Percentiles rank a stretch among this genome's conserved stretches.
Conservation (phyloP, 345 rosid species). For the Salix caprea region DNA sequence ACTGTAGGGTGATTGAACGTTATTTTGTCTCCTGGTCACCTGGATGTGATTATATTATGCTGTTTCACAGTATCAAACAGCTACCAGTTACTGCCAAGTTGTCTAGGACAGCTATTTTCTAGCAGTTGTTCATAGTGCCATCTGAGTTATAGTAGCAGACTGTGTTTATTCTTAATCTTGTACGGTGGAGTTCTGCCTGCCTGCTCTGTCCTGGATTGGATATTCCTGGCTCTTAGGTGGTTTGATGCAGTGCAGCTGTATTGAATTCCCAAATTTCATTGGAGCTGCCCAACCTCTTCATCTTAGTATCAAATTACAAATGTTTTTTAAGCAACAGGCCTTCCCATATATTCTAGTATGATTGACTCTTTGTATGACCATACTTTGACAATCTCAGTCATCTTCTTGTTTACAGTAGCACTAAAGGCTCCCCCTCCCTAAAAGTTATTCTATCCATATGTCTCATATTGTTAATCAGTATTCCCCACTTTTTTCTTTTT, state of each 20-base stretch:
- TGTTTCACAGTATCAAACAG: neutral
- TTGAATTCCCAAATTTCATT: neutral
- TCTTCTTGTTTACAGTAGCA: neutral
- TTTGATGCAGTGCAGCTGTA: neutral
- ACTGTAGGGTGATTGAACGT: neutral
- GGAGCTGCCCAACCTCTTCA: conserved; percentile 8
- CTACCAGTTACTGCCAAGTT: neutral
- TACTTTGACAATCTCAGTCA: neutral
- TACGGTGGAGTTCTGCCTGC: neutral
- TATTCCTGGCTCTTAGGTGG: neutral
- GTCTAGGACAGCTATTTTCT: neutral
- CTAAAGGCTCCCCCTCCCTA: neutral
- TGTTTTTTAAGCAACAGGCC: neutral
- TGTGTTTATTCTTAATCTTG: neutral
- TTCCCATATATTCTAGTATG: neutral
- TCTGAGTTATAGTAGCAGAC: neutral
- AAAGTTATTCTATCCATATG: no score
- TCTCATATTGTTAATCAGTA: neutral
- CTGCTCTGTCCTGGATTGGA: neutral
- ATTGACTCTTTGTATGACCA: neutral
- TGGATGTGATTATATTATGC: neutral
- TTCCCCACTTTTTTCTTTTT: neutral
- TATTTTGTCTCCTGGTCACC: neutral
- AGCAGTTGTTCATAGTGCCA: neutral
- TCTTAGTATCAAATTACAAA: neutral